These are phyloP conservation scores for Secale cereale DNA, from an alignment of 176 grass and related monocot genomes.

Conservation along the genomic window DNA sequence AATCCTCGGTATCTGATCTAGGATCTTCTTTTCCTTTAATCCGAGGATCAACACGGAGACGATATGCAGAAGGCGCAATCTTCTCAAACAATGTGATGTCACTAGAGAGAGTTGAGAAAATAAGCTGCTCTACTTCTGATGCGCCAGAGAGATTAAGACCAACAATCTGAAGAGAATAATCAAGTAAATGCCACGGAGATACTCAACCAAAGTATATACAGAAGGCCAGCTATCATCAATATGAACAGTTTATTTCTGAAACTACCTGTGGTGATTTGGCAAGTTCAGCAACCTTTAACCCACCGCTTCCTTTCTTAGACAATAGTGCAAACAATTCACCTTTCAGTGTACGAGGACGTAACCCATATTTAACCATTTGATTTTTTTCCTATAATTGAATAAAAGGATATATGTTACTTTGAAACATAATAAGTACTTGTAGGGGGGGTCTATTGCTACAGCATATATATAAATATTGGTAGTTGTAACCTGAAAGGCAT, in stretches of 20 bases:
- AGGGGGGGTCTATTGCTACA: neutral
- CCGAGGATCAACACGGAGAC: slow-evolving; percentile 83
- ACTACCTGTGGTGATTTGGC: slow-evolving; percentile 71
- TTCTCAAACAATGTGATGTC: slow-evolving; percentile 99
- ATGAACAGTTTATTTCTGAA: slow-evolving; percentile 2
- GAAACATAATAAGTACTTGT: slow-evolving; percentile 17
- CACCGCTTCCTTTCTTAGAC: slow-evolving; percentile 84
- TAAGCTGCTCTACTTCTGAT: slow-evolving; percentile 61
- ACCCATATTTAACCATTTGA: slow-evolving; percentile 94
- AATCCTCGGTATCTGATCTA: slow-evolving; percentile 74
- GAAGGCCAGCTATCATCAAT: slow-evolving; percentile 13
- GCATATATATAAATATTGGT: slow-evolving; percentile 4
- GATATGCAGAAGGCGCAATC: slow-evolving; percentile 78
- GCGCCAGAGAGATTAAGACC: slow-evolving; percentile 46
- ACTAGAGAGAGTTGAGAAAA: slow-evolving; percentile 79
- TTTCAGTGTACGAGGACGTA: slow-evolving; percentile 73
- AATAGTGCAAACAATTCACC: slow-evolving; percentile 84
- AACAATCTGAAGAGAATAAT: slow-evolving; percentile 60
- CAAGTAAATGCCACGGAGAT: slow-evolving; percentile 15
- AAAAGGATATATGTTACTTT: slow-evolving; percentile 16
- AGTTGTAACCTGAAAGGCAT: neutral
- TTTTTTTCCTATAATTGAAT: slow-evolving; percentile 61
- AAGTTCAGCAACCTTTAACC: slow-evolving; percentile 73
- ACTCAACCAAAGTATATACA: slow-evolving; percentile 13
- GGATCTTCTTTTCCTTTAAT: slow-evolving; percentile 80